Evolutionary conservation across 177 flowering plant genomes (phyloP).

Genomic region (Vitis hybrid): DNA sequence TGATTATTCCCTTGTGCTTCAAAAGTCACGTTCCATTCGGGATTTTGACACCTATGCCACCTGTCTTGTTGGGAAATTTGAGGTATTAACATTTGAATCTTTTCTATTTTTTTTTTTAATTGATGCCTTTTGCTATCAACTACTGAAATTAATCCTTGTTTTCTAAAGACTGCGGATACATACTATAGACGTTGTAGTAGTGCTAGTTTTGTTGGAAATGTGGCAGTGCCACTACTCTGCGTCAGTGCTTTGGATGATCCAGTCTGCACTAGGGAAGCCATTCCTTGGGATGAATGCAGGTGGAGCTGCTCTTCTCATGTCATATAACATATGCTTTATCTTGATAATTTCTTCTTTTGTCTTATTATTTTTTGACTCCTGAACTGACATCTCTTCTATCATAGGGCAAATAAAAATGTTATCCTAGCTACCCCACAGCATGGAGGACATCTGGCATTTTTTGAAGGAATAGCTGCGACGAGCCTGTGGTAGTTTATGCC

Average conservation of each 20-base stretch:
- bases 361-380: neutral
- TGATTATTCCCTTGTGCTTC: conserved; percentile 13
- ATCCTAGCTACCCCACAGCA: conserved; percentile 78
- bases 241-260: conserved; percentile 90
- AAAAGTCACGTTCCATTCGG: conserved; percentile 80
- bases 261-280: conserved; percentile 82
- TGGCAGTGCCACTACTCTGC: conserved; percentile 82
- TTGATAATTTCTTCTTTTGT: neutral
- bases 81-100: conserved; percentile 46
- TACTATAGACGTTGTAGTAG: conserved; percentile 83
- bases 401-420: conserved; percentile 79
- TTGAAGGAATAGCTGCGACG: conserved; percentile 75
- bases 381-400: conserved; percentile 7
- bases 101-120: neutral
- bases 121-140: conserved; percentile 2
- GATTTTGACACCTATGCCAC: conserved; percentile 91
- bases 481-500: conserved; percentile 63
- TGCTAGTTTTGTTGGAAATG: conserved; percentile 56
- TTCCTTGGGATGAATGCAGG: conserved; percentile 82
- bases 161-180: conserved; percentile 78
- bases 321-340: neutral
- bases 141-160: conserved; percentile 13
- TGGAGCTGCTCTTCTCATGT: conserved; percentile 10
- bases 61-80: conserved; percentile 78
- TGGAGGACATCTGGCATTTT: conserved; percentile 95